Base-by-base conservation (phyloP, 441 rosid species). In the Erodium texanum region DNA sequence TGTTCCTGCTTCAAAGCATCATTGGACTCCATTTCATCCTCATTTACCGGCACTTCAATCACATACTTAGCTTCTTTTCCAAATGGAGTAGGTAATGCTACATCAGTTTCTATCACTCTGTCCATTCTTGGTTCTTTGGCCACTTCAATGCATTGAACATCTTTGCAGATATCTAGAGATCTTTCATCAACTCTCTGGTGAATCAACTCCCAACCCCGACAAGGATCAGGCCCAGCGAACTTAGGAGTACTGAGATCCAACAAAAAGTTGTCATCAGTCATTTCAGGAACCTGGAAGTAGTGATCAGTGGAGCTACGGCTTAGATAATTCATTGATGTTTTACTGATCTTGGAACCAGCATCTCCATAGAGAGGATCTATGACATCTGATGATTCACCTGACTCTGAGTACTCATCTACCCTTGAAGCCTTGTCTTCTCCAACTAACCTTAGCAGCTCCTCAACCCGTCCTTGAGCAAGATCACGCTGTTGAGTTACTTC, bases 401-500 rank as follows among this genome's bases (percentile, higher is more conserved):
- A 43, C 48, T 19, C 19, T 52, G 19, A 62, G 20, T 70, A 14
- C 56, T 12, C 62, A 74, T 59, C 77, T 50, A 59, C 7, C 62
- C 66, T 16, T 48, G 86, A 79, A 64, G 81, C 70, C 74, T 71
- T 82, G 71, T 74, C 74, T 72, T 81, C 86, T 73, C 69, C 85
- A 32, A 78, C 77, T 69, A 69, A 68, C 77, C 66, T 78, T 36
- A 74, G 83, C 74, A 85, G 82, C 71, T 84, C 82, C 81, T 89
- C 82, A 72, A 89, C 86, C 82, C 80, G 85, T 64, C 86, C 76
- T 72, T 71, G 77, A 77, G 86, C 89, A 73, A 76, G 66, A 67
- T 85, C 88, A 71, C 85, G 79, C 67, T 86, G 85, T 73, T 66
- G 80, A 54, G 75, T 80, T 79, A 92, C 83, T 68, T 82, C 83